Evolutionary conservation across 2,329 filamentous ascomycete genomes (phyloP).

Genomic region (Ustulina deusta): DNA sequence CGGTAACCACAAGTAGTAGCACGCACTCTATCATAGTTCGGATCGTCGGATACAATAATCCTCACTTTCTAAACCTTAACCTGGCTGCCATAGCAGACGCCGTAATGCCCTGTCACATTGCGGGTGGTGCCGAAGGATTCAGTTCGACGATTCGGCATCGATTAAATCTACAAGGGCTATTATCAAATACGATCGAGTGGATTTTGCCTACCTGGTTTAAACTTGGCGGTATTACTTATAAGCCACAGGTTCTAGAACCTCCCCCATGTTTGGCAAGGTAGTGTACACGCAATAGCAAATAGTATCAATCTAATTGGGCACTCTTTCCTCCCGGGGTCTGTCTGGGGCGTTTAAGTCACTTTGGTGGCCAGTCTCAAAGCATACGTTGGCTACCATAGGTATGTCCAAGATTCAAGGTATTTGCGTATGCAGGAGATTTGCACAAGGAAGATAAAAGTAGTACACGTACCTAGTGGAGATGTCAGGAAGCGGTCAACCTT

Average conservation of each 20-base stretch:
- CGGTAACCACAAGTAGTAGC: background rate
- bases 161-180: background rate
- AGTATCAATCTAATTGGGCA: background rate
- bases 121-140: background rate
- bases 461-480: too few relatives aligned
- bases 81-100: background rate
- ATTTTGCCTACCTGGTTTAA: background rate
- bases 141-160: background rate
- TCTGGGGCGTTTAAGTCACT: background rate
- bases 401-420: background rate
- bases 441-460: background rate
- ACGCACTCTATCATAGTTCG: background rate
- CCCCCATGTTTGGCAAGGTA: background rate
- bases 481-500: too few relatives aligned
- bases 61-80: background rate
- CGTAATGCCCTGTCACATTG: background rate
- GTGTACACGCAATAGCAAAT: background rate
- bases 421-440: background rate
- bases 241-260: background rate
- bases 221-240: too few relatives aligned
- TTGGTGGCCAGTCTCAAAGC: background rate
- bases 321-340: background rate
- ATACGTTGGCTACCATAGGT: background rate
- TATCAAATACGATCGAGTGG: background rate
- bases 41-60: background rate